Percentiles rank a stretch among this genome's conserved stretches.
phyloP scores from a whole-genome alignment of 192 early-diverging fungal species.

The Umbelopsis sp. region DNA sequence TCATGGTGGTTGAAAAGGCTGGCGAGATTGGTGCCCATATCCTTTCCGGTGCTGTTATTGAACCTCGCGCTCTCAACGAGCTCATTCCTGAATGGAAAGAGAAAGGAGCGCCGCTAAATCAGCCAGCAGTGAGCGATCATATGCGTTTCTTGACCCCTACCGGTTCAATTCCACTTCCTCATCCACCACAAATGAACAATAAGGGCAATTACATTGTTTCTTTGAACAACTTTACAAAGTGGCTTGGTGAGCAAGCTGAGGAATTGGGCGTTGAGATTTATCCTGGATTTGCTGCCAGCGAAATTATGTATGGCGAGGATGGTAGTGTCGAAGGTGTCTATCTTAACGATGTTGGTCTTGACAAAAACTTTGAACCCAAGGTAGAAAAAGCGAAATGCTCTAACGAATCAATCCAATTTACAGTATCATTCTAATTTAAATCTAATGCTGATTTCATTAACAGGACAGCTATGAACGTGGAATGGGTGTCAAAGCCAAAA shows the following conservation, averaged over 20 bases:
- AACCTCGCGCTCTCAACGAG: constrained; percentile 90
- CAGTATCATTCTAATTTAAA: constrained; percentile 17
- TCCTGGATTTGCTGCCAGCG: constrained; percentile 87
- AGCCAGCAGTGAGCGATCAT: constrained; percentile 80
- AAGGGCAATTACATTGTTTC: constrained; percentile 97
- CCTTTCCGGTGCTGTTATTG: constrained; percentile 93
- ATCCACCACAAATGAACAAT: constrained; percentile 96
- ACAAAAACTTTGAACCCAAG: constrained; percentile 85
- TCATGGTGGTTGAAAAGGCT: constrained; percentile 94
- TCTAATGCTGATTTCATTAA: neutral
- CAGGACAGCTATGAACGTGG: constrained; percentile 87
- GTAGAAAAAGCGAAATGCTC: constrained; percentile 12
- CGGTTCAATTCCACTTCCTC: constrained; percentile 79
- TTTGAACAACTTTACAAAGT: constrained; percentile 89
- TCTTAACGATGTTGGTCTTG: constrained; percentile 94
- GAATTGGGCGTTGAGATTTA: constrained; percentile 95
- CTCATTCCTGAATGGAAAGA: constrained; percentile 98
- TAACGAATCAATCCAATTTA: neutral
- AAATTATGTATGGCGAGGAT: constrained; percentile 92
- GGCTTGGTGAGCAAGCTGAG: constrained; percentile 97
- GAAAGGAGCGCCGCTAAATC: constrained; percentile 89
- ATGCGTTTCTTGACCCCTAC: constrained; percentile 85
- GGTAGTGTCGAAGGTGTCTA: constrained; percentile 92
- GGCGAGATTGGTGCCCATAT: constrained; percentile 94
- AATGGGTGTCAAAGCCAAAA: constrained; percentile 92